These are phyloP conservation scores for Mycena rosella DNA, from an alignment of 768 basidiomycete genomes.

Conservation along the genomic window DNA sequence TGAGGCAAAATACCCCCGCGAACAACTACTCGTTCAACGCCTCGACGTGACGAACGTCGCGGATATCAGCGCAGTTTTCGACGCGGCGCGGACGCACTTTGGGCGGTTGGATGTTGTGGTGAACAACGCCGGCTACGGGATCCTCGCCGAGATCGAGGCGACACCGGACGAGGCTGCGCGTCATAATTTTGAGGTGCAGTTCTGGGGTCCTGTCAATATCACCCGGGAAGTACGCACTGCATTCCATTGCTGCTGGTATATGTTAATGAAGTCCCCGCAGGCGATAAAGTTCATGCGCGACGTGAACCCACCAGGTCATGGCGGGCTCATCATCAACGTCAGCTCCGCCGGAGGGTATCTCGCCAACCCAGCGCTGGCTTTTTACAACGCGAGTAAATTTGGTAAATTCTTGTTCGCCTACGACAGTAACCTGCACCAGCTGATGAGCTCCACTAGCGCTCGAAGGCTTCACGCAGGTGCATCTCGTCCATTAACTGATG, in stretches of 20 bases:
- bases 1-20: constrained; percentile 31
- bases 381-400: constrained; percentile 52
- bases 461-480: constrained; percentile 25
- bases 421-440: not conserved
- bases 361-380: constrained; percentile 47
- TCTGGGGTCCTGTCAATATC: constrained; percentile 59
- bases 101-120: constrained; percentile 60
- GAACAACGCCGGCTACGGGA: constrained; percentile 59
- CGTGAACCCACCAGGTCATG: constrained; percentile 40
- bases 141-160: constrained; percentile 52
- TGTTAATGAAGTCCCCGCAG: not conserved
- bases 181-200: constrained; percentile 54
- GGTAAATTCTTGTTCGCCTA: constrained; percentile 39
- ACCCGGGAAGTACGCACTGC: constrained; percentile 46
- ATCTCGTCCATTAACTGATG: not conserved
- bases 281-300: constrained; percentile 42
- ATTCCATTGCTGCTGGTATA: not conserved
- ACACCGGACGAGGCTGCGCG: constrained; percentile 50
- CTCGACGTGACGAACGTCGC: constrained; percentile 46
- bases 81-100: constrained; percentile 48
- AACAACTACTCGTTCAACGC: constrained; percentile 45
- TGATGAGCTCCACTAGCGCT: constrained; percentile 1
- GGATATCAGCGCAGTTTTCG: constrained; percentile 52
- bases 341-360: constrained; percentile 48
- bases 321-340: constrained; percentile 48